These are phyloP conservation scores for Gaertneriomyces sp. DNA, from an alignment of 192 early-diverging fungal species.

Conservation along the genomic window DNA sequence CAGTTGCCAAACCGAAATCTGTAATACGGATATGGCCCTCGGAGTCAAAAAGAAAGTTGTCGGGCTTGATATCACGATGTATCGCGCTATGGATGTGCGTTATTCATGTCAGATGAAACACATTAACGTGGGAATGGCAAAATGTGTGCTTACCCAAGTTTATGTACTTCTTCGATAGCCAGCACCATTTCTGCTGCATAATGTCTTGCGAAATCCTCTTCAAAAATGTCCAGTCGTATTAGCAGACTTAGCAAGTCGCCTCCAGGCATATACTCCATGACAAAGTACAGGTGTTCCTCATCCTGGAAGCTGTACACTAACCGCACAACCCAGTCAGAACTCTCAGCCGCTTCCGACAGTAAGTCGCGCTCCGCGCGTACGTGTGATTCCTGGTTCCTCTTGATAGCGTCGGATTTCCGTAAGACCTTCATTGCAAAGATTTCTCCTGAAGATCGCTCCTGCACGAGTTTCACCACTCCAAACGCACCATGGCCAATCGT, in stretches of 20 bases:
- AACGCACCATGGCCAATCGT: slow-evolving; percentile 59
- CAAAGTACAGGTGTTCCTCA: slow-evolving; percentile 51
- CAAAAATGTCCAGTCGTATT: slow-evolving; percentile 51
- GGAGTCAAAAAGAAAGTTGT: slow-evolving; percentile 67
- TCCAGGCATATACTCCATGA: slow-evolving; percentile 53
- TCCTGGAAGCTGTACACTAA: slow-evolving; percentile 53
- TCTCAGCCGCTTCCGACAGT: slow-evolving; percentile 34
- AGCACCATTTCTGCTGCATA: slow-evolving; percentile 51
- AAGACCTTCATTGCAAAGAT: slow-evolving; percentile 53
- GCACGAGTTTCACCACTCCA: slow-evolving; percentile 56
- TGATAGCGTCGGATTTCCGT: slow-evolving; percentile 39
- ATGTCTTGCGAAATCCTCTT: slow-evolving; percentile 43
- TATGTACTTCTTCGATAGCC: slow-evolving; percentile 52
- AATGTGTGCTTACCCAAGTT: slow-evolving; percentile 35
- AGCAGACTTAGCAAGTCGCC: slow-evolving; percentile 46
- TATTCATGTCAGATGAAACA: neutral
- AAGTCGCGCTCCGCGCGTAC: slow-evolving; percentile 48
- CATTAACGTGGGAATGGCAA: neutral
- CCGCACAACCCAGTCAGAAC: slow-evolving; percentile 47
- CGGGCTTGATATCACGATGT: slow-evolving; percentile 68
- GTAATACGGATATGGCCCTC: slow-evolving; percentile 66
- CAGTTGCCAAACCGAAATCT: slow-evolving; percentile 70
- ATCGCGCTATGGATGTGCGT: slow-evolving; percentile 30
- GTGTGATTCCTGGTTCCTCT: slow-evolving; percentile 43
- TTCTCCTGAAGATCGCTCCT: slow-evolving; percentile 44